Conservation (phyloP, 768 basidiomycete species). For the Rhodotorula diobovata region DNA sequence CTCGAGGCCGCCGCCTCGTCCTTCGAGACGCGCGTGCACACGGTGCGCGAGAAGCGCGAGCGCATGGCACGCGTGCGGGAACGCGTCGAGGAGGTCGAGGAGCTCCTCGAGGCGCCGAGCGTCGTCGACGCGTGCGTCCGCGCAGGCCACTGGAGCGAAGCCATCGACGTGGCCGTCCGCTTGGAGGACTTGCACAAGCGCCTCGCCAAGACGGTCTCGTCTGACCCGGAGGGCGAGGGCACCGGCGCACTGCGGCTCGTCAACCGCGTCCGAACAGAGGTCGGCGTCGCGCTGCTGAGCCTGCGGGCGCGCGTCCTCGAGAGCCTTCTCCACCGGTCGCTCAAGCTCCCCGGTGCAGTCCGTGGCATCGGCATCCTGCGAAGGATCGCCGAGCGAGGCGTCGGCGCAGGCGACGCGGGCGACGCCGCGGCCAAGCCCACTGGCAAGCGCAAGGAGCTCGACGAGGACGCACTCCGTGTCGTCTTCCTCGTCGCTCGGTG, state of each 20-base stretch:
- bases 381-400: conserved; percentile 21
- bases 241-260: conserved; percentile 20
- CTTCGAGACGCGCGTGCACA: conserved; percentile 18
- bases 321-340: conserved; percentile 30
- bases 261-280: conserved; percentile 33
- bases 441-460: conserved; percentile 10
- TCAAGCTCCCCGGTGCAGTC: conserved; percentile 43
- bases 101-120: conserved; percentile 82
- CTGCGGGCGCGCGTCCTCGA: conserved; percentile 37
- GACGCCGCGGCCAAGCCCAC: neutral
- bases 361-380: conserved; percentile 37
- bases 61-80: conserved; percentile 69
- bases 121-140: conserved; percentile 90
- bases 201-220: neutral
- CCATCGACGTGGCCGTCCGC: conserved; percentile 65
- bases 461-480: conserved; percentile 40
- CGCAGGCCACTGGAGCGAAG: conserved; percentile 87
- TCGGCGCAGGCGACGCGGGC: neutral
- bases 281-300: conserved; percentile 26
- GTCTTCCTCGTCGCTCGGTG: conserved; percentile 41
- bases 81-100: conserved; percentile 86
- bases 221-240: neutral
- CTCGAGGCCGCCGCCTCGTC: conserved; percentile 18
- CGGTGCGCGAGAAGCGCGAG: conserved; percentile 25
- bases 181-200: conserved; percentile 28